Conservation (phyloP, 2,329 filamentous ascomycete genomes). For the Fulvia fulva region DNA sequence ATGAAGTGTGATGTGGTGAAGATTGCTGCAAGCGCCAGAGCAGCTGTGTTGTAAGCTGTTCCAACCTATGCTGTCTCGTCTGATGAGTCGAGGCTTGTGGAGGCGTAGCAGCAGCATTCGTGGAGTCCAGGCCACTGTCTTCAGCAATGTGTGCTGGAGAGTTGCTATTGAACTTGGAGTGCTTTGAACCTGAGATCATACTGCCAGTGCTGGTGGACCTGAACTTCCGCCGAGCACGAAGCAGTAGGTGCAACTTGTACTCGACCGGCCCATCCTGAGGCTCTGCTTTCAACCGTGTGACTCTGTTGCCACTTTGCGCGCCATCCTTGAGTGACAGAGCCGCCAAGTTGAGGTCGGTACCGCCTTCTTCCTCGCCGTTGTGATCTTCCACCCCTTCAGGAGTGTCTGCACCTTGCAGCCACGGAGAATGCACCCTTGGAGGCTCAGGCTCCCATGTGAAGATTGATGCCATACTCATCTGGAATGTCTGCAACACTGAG, state of each 20-base stretch:
- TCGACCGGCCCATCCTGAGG: slow-evolving; percentile 92
- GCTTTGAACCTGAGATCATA: slow-evolving; percentile 50
- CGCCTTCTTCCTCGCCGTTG: not conserved
- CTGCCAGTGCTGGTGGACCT: slow-evolving; percentile 63
- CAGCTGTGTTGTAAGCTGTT: slow-evolving; percentile 90
- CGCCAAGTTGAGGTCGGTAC: slow-evolving; percentile 6
- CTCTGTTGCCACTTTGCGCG: slow-evolving; percentile 26
- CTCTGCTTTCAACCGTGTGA: slow-evolving; percentile 79
- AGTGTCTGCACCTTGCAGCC: slow-evolving; percentile 52
- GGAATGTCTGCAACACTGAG: not conserved
- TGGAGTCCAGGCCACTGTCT: slow-evolving; percentile 24
- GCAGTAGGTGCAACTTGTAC: slow-evolving; percentile 88
- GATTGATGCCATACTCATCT: slow-evolving; percentile 72
- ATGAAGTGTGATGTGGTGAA: slow-evolving; percentile 81
- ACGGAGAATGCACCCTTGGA: slow-evolving; percentile 83
- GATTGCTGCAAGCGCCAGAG: slow-evolving; percentile 95
- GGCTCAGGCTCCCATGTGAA: slow-evolving; percentile 93
- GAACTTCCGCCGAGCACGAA: slow-evolving; percentile 74
- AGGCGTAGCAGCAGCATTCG: slow-evolving; percentile 7
- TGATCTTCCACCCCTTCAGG: not conserved
- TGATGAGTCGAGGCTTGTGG: slow-evolving; percentile 50
- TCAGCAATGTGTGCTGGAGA: slow-evolving; percentile 26
- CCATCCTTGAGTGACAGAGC: slow-evolving; percentile 10
- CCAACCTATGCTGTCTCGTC: slow-evolving; percentile 75
- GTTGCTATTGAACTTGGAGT: slow-evolving; percentile 35